Evolutionary conservation across 441 rosid genomes (phyloP), one percentile per base, ranked within the genome.

Genomic region (Biscutella laevigata): DNA sequence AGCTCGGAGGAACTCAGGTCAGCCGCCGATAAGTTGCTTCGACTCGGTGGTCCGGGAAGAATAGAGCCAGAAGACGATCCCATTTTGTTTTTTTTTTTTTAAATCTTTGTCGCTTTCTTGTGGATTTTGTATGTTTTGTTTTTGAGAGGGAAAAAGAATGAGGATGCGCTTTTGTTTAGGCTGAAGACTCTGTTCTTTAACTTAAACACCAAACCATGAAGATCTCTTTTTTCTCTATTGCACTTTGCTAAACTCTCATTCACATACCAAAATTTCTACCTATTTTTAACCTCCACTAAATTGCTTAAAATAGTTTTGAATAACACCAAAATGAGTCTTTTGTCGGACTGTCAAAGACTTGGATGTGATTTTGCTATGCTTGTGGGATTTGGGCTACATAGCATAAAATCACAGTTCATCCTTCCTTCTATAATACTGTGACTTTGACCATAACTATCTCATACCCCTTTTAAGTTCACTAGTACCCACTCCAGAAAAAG

Each of bases 31-130:
- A 78, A 82, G 72, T 86, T 89, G 75, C 70, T 82, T 43, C 94
- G 88, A 47, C 74, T 75, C 3, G 94, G 85, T 1, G 95, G 97
- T 20, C 95, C 97, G 0, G 94, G 94, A 7, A 89, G 86, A 79
- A 82, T 77, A 60, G 66, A 61, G 53, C 78, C 78, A 61, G 26
- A 26, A 3, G 64, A 30, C 1, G 57, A 38, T 30, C 30, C 22
- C 65, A 49, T n/a, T n/a, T n/a, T n/a, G n/a, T n/a, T n/a, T n/a
- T n/a, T n/a, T n/a, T 60, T 22, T 11, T 50, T 39, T 20, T 0
- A 49, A 15, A 5, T 26, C 9, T 14, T 22, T 21, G 50, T 40
- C 5, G 35, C 3, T 60, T 34, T 2, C n/a, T 28, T 21, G 14
- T 24, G 7, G 26, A 14, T 39, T 38, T 49, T 49, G 41, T 60